phyloP scores from a whole-genome alignment of 1,284 basidiomycete genomes.

The Papiliotrema nemorosa region DNA sequence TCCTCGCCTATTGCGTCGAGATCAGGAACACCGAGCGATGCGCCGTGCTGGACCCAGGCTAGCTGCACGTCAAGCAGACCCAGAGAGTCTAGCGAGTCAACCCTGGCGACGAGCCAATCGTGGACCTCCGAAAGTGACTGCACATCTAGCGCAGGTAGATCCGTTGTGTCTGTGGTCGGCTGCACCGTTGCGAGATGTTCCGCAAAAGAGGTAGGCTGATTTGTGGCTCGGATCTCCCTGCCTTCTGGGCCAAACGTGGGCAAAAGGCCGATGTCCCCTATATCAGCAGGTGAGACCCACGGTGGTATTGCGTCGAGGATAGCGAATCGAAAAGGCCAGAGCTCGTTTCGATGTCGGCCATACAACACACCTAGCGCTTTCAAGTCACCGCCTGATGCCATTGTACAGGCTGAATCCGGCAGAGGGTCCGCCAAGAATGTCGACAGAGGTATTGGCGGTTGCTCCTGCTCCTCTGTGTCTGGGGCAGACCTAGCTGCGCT shows the following conservation, averaged over 20 bases:
- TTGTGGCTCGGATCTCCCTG: conserved; percentile 47
- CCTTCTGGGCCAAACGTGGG: conserved; percentile 57
- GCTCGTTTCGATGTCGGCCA: conserved; percentile 55
- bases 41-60: conserved; percentile 75
- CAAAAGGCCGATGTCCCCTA: conserved; percentile 61
- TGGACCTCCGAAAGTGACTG: conserved; percentile 52
- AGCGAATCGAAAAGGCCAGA: conserved; percentile 67
- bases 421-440: conserved; percentile 64
- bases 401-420: conserved; percentile 58
- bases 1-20: conserved; percentile 87
- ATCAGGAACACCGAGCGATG: conserved; percentile 69
- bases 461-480: not conserved
- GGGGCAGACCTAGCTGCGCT: not conserved
- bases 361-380: conserved; percentile 59
- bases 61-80: conserved; percentile 78
- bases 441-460: conserved; percentile 58
- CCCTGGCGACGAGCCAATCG: conserved; percentile 68
- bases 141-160: not conserved
- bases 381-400: conserved; percentile 64
- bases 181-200: not conserved
- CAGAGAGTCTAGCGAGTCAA: conserved; percentile 62
- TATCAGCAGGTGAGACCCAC: conserved; percentile 58
- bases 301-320: conserved; percentile 72
- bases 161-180: not conserved
- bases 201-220: not conserved